Evolutionary conservation across 1,284 basidiomycete genomes (phyloP), one percentile per base, ranked within the genome.

Genomic region (Butyriboletus pseudospeciosus): DNA sequence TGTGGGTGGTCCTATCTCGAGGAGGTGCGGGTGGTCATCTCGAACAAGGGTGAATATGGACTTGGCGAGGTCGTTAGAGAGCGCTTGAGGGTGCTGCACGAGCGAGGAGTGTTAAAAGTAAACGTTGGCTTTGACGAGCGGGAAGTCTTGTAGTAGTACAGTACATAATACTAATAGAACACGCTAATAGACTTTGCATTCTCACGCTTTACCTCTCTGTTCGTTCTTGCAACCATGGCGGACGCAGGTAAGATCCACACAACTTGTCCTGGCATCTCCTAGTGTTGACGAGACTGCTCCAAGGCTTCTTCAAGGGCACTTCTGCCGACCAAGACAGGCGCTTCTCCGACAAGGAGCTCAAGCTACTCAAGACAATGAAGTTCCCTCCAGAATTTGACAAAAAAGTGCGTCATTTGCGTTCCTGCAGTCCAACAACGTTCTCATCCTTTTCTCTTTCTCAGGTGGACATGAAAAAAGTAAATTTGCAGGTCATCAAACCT

Each of bases 391-490:
- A 92, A 66, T 97, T 98, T 65, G 86, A 91, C 46, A 86, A 90
- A 73, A 94, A 95, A 80, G 93, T 89, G 39, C 47, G 65, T 57
- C 37, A 25, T 48, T 30, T 38, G 26, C 25, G 14, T 26, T n/a
- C n/a, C 30, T 37, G 47, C 28, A 16, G 8, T 25, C 32, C 17
- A 12, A 42, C 44, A 20, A 2, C 9, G 0, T 44, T 2, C 48
- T 58, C 10, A 51, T 14, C 4, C 1, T 32, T 12, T 17, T 46
- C 34, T 28, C 23, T 28, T 51, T 38, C 14, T 26, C 44, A 64
- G 88, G 93, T 98, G 49, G 94, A 98, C 72, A 90, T 96, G 83
- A 82, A 90, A 50, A 97, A 97, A 78, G 94, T 98, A 56, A 96
- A 97, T 71, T 69, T 94, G 58, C 78, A 80, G 34, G 91, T 95